Percentiles rank a stretch among this genome's conserved stretches.
These are phyloP conservation scores for Teunomyces kruisii DNA, from an alignment of 805 yeast species.

Conservation along the genomic window DNA sequence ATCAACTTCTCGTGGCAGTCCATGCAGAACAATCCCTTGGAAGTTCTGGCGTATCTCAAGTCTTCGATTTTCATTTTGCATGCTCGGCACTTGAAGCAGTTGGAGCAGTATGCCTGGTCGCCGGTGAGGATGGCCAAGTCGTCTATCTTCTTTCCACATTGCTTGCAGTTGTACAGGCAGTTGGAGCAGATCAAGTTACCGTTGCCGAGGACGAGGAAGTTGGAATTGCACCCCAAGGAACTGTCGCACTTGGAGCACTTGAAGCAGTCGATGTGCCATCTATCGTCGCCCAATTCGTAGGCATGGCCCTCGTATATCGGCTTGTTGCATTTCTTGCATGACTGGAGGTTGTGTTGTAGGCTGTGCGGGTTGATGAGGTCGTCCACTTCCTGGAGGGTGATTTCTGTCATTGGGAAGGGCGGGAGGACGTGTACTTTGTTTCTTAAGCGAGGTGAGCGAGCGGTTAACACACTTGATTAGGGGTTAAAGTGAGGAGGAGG, in stretches of 20 bases:
- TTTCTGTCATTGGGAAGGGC: conserved; percentile 1
- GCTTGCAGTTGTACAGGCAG: conserved; percentile 88
- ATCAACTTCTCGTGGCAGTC: conserved; percentile 81
- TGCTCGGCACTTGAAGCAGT: conserved; percentile 85
- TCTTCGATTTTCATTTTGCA: conserved; percentile 87
- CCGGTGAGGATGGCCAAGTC: conserved; percentile 94
- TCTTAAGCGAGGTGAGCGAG: too few species aligned
- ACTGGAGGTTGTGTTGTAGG: conserved; percentile 18
- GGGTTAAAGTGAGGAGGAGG: not conserved
- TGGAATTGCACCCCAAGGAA: conserved; percentile 80
- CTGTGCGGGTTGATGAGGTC: not conserved
- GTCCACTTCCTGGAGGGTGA: conserved; percentile 2
- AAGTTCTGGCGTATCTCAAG: conserved; percentile 86
- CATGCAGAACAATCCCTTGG: conserved; percentile 92
- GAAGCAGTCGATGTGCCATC: conserved; percentile 96
- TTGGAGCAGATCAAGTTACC: conserved; percentile 88
- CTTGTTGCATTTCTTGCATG: conserved; percentile 40
- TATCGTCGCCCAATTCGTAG: conserved; percentile 87
- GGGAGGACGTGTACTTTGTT: not conserved
- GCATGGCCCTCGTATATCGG: conserved; percentile 88
- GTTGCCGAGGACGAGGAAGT: conserved; percentile 87
- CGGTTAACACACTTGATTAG: not conserved
- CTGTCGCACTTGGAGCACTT: conserved; percentile 81
- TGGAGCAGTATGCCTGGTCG: conserved; percentile 90
- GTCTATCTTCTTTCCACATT: conserved; percentile 83